Evolutionary conservation across 2,329 filamentous ascomycete species (phyloP), one percentile per base, ranked within the genome.

Genomic region (Xylaria sp.): DNA sequence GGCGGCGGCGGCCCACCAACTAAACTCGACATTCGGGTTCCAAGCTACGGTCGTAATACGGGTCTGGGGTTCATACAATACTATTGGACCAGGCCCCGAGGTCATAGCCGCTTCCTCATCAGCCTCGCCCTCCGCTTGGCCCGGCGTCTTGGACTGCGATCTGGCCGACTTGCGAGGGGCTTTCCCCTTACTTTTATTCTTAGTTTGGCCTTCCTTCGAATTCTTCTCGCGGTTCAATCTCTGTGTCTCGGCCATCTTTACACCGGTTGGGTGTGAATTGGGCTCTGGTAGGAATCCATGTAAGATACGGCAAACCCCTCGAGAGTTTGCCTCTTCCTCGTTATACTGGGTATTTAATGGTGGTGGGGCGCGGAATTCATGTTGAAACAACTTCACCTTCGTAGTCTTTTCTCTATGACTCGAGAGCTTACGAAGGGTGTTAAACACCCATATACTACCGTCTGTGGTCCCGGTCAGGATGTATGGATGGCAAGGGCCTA

Each of bases 11-110:
- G 88, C 89, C 90, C 90, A 92, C 72, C 85, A 90, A 12, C 89
- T 88, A 73, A 85, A 90, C n/a, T 83, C 81, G 42, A 83, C 77
- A 73, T 92, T 92, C 1, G 90, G 89, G 74, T 92, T 92, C 90
- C 90, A 93, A 48, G 85, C 84, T 27, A 91, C 80, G 1, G 85
- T 82, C 4, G 89, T 89, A 70, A 92, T 81, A 55, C 89, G 85
- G 9, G 88, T 90, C 69, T 85, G 81, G 56, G 90, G 86, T 64
- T 92, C 90, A 73, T 89, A 86, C 11, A 91, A 82, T 4, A 85
- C 80, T 4, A 82, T 82, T 45, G 84, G 80, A 4, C 81, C 81
- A 2, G 71, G 69, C 4, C 69, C 69, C 21, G 64, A 54, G 36
- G 68, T 72, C 63, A 76, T 73, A 8, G 65, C 69, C 48, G 68